Conservation (phyloP, 345 rosid genomes). For the Moringa oleifera region DNA sequence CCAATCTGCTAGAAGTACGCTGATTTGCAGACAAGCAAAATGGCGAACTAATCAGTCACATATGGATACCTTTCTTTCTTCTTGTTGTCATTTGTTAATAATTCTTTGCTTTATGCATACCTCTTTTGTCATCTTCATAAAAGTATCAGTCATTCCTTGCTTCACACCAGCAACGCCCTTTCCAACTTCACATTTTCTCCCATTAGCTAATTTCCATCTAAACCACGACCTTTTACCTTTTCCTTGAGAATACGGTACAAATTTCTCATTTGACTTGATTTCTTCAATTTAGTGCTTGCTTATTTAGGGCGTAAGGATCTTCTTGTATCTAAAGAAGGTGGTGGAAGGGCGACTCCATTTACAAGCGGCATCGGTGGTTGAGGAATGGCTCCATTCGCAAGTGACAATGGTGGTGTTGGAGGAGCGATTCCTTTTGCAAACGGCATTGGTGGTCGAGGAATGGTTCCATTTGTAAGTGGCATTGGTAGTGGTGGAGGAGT, state of each 20-base stretch:
- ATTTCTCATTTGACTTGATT: conserved; percentile 70
- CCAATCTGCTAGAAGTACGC: conserved; percentile 85
- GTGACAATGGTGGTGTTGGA: too few species aligned
- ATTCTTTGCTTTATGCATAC: conserved; percentile 18
- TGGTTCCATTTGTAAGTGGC: too few species aligned
- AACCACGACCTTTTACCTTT: conserved; percentile 65
- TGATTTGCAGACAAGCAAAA: conserved; percentile 41
- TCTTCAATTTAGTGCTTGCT: conserved; percentile 64
- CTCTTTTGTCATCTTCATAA: conserved; percentile 91
- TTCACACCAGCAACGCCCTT: conserved; percentile 38
- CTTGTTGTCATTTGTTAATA: neutral
- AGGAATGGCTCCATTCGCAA: too few species aligned
- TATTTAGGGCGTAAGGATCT: conserved; percentile 64
- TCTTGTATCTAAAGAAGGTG: conserved; percentile 51
- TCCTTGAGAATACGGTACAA: conserved; percentile 70
- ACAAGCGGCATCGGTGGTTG: too few species aligned
- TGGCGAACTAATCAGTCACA: neutral
- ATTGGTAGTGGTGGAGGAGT: conserved; percentile 62
- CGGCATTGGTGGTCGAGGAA: too few species aligned
- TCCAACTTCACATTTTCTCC: conserved; percentile 29
- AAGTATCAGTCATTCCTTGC: conserved; percentile 98
- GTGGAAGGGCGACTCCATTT: conserved; percentile 41
- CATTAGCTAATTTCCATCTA: conserved; percentile 25
- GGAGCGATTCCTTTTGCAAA: too few species aligned
- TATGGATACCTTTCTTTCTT: too few species aligned